Conservation (phyloP, 2,329 filamentous ascomycete species). For the Intubia oerlemansii region DNA sequence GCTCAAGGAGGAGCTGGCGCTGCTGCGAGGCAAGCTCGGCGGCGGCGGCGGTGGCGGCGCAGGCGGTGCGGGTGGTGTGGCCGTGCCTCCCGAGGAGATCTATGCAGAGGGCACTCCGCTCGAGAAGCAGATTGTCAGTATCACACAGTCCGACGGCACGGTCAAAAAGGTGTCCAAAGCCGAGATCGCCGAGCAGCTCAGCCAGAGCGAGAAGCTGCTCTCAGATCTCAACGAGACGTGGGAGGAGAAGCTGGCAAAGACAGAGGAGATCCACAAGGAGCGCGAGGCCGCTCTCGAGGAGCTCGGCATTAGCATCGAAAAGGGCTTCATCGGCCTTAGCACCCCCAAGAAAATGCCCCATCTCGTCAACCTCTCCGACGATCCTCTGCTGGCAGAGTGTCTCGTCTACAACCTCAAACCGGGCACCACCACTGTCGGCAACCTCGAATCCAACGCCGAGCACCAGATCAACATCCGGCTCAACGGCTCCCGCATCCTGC, state of each 20-base stretch:
- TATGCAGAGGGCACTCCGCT: constrained; percentile 84
- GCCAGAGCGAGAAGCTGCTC: constrained; percentile 89
- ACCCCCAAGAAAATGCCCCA: constrained; percentile 99
- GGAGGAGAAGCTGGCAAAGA: constrained; percentile 91
- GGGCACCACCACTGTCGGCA: constrained; percentile 81
- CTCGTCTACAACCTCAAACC: constrained; percentile 96
- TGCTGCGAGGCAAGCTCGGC: constrained; percentile 70
- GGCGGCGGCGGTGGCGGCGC: constrained; percentile 19
- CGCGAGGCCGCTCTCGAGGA: constrained; percentile 88
- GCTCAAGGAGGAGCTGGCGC: constrained; percentile 78
- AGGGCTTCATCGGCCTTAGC: constrained; percentile 84
- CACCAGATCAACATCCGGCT: constrained; percentile 71
- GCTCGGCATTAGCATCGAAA: constrained; percentile 95
- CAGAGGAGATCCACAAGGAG: constrained; percentile 94
- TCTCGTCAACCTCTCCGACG: constrained; percentile 91
- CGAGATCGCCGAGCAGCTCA: constrained; percentile 90
- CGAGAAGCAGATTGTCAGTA: constrained; percentile 91
- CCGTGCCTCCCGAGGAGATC: constrained; percentile 48
- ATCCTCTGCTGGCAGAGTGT: constrained; percentile 84
- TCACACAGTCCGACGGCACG: constrained; percentile 64
- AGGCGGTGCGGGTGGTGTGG: constrained; percentile 18
- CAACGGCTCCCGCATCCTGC: constrained; percentile 81
- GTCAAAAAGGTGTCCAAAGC: constrained; percentile 95
- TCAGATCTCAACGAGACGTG: constrained; percentile 94
- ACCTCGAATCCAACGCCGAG: constrained; percentile 63